These are phyloP conservation scores for Apiotrichum porosum DNA, from an alignment of 1,284 basidiomycete species.

Conservation along the genomic window DNA sequence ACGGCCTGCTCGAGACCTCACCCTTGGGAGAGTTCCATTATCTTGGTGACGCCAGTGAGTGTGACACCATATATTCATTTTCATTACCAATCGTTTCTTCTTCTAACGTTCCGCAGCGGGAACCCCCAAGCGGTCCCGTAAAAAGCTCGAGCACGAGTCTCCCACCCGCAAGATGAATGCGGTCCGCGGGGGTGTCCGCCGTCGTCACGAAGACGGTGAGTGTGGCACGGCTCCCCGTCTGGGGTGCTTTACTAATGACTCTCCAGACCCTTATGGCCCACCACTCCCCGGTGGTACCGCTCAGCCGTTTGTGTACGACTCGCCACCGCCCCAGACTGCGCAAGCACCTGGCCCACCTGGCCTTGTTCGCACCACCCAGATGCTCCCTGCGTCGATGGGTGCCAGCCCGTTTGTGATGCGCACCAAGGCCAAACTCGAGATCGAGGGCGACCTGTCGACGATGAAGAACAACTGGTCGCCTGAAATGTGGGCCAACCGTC, in stretches of 20 bases:
- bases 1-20: slow-evolving; percentile 30
- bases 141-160: slow-evolving; percentile 9
- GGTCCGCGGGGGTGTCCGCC: neutral
- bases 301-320: slow-evolving; percentile 16
- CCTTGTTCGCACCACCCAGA: slow-evolving; percentile 42
- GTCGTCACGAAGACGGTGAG: slow-evolving; percentile 6
- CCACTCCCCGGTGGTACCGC: slow-evolving; percentile 4
- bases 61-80: neutral
- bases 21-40: slow-evolving; percentile 32
- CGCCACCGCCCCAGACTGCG: slow-evolving; percentile 19
- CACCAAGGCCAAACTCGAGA: slow-evolving; percentile 40
- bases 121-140: slow-evolving; percentile 7
- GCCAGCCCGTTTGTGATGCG: slow-evolving; percentile 22
- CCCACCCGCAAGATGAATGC: slow-evolving; percentile 4
- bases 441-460: slow-evolving; percentile 51
- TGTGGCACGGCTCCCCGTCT: neutral
- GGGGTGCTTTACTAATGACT: neutral
- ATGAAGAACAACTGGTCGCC: slow-evolving; percentile 55
- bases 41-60: slow-evolving; percentile 9
- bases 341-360: slow-evolving; percentile 26
- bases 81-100: too few relatives aligned
- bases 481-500: slow-evolving; percentile 52
- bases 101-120: too few relatives aligned
- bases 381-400: slow-evolving; percentile 14
- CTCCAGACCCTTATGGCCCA: slow-evolving; percentile 5